phyloP scores from a whole-genome alignment of 352 stramenopile genomes.

The Pythium guiyangense region DNA sequence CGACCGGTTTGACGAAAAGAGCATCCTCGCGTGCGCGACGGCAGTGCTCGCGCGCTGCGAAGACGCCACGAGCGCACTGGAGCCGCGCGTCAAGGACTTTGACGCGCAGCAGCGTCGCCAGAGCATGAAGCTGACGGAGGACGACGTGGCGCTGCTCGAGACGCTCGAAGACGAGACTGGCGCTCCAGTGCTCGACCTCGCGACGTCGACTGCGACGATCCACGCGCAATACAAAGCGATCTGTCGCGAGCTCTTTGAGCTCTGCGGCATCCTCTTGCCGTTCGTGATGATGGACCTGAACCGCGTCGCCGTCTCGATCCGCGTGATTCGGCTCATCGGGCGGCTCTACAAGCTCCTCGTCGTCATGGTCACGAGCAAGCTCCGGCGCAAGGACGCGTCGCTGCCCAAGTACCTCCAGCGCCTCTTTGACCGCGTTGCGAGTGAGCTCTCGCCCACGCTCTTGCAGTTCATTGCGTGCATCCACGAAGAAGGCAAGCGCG shows the following conservation, averaged over 20 bases:
- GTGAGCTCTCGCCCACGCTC: slow-evolving; percentile 33
- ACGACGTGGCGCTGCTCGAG: slow-evolving; percentile 29
- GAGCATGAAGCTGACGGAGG: slow-evolving; percentile 32
- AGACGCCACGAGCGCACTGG: slow-evolving; percentile 22
- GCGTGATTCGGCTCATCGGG: slow-evolving; percentile 36
- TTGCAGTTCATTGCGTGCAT: slow-evolving; percentile 51
- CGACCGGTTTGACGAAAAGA: slow-evolving; percentile 23
- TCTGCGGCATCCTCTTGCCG: slow-evolving; percentile 30
- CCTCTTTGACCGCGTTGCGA: slow-evolving; percentile 43
- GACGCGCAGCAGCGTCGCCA: slow-evolving; percentile 30
- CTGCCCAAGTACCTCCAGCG: slow-evolving; percentile 36
- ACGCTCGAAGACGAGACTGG: slow-evolving; percentile 34
- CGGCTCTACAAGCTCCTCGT: slow-evolving; percentile 54
- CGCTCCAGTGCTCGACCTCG: slow-evolving; percentile 21
- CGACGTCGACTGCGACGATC: slow-evolving; percentile 8
- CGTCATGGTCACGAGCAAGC: slow-evolving; percentile 29
- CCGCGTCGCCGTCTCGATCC: slow-evolving; percentile 24
- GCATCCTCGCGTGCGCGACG: slow-evolving; percentile 25
- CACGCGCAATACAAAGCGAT: slow-evolving; percentile 25
- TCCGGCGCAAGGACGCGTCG: slow-evolving; percentile 34
- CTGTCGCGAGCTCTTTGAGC: slow-evolving; percentile 27
- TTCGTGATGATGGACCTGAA: slow-evolving; percentile 49
- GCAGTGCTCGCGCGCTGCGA: slow-evolving; percentile 29
- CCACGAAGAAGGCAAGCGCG: slow-evolving; percentile 34
- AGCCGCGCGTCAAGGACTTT: slow-evolving; percentile 28